A percentile compares a stretch with the other conserved stretches of the same genome.
phyloP scores from a whole-genome alignment of 371 early-diverging fungal species.

The Lichtheimia hyalospora region DNA sequence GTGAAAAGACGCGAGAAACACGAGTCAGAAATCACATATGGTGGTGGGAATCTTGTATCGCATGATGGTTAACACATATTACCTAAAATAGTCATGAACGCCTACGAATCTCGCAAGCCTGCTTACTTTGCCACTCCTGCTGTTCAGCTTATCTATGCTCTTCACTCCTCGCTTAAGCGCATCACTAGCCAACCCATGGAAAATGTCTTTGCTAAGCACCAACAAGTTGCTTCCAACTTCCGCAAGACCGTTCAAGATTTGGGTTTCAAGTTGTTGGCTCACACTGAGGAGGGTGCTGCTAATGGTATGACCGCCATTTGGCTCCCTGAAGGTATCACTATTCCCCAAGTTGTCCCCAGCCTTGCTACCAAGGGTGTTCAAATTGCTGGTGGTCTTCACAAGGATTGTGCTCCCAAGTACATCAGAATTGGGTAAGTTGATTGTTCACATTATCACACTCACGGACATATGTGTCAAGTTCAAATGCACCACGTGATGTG shows the following conservation, averaged over 20 bases:
- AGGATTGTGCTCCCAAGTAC: constrained; percentile 84
- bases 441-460: neutral
- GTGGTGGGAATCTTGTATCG: too few species aligned
- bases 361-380: constrained; percentile 81
- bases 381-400: constrained; percentile 92
- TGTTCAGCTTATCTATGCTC: constrained; percentile 91
- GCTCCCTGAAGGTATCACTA: constrained; percentile 84
- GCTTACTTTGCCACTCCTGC: constrained; percentile 98
- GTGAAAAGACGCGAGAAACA: neutral
- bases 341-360: constrained; percentile 76
- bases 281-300: constrained; percentile 68
- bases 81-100: constrained; percentile 77
- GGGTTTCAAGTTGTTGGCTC: constrained; percentile 79
- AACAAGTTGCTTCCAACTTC: constrained; percentile 69
- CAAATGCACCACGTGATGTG: neutral
- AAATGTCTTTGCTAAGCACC: constrained; percentile 69
- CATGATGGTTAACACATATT: neutral
- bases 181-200: constrained; percentile 72
- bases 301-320: constrained; percentile 95
- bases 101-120: constrained; percentile 90
- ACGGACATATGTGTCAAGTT: neutral
- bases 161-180: constrained; percentile 82
- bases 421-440: constrained; percentile 82
- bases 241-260: constrained; percentile 66
- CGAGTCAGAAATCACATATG: neutral